A percentile compares a stretch with the other conserved stretches of the same genome.
These are phyloP conservation scores for Triticum dicoccoides DNA, from an alignment of 176 grass and related monocot genomes.

Conservation along the genomic window DNA sequence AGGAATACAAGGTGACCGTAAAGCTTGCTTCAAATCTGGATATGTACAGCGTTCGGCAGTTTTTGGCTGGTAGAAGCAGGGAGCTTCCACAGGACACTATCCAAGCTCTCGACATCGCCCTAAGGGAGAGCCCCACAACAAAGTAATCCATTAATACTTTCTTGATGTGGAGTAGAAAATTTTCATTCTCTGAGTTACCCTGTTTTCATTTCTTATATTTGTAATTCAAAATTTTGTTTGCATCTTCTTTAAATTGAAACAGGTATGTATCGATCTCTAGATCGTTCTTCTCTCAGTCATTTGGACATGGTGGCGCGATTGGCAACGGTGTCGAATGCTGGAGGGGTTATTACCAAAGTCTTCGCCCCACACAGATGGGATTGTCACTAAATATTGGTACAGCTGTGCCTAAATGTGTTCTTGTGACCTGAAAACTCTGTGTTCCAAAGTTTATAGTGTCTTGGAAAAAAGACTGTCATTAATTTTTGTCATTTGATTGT, in stretches of 20 bases:
- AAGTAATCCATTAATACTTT: slow-evolving; percentile 26
- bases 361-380: slow-evolving; percentile 84
- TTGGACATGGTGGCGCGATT: slow-evolving; percentile 31
- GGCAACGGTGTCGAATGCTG: slow-evolving; percentile 65
- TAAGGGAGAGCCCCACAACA: slow-evolving; percentile 41
- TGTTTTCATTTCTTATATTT: background rate
- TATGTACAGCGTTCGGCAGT: slow-evolving; percentile 45
- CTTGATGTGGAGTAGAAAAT: background rate
- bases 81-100: slow-evolving; percentile 66
- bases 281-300: slow-evolving; percentile 71
- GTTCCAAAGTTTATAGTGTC: background rate
- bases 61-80: slow-evolving; percentile 37
- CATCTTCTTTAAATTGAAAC: background rate
- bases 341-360: slow-evolving; percentile 82
- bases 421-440: background rate
- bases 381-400: slow-evolving; percentile 72
- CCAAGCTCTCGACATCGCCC: slow-evolving; percentile 73
- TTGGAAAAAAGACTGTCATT: background rate
- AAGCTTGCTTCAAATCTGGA: slow-evolving; percentile 42
- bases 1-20: slow-evolving; percentile 51
- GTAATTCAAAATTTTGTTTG: background rate
- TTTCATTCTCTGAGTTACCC: background rate
- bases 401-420: background rate
- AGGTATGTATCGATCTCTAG: slow-evolving; percentile 61
- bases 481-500: background rate